Base-by-base conservation (phyloP, 31 red algal species). In the Asparagopsis taxiformis region DNA sequence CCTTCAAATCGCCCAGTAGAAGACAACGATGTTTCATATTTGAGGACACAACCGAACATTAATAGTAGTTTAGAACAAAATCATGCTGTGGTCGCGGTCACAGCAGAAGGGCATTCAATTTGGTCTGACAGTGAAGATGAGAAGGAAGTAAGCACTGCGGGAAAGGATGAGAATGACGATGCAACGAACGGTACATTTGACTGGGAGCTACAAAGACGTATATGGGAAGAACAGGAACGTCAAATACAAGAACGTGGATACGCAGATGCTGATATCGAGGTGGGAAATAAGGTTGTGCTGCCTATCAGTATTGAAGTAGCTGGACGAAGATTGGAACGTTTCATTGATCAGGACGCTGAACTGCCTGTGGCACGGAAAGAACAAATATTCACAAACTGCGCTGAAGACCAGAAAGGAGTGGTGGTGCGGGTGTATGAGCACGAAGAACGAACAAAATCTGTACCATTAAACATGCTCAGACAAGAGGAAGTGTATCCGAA, bases 341-440 rank as follows among this genome's bases (percentile, higher is more conserved):
- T 71, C 22, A 31, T 85, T 31, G 70, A 74, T 1, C 69, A 85
- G 31, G 81, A 85, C 52, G 60, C 70, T 0, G 53, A 85, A 22
- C 36, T 85, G 7, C 81, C 81, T 9, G 81, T 75, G 1, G 31
- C 46, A 16, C 32, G 37, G 52, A 75, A 74, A 25, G 81, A 75
- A 59, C 62, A 81, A 33, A 41, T 90, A 6, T 86, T 85, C 29
- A 93, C 89, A 9, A 93, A 93, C 59, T 83, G 78, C 57, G n/a
- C 63, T 2, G 74, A 79, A 31, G 82, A 93, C 24, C 89, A 93
- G 50, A 59, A 46, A 9, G 89, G 70, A 23, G 29, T 93, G 46
- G 38, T 65, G 9, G 30, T 93, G 7, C 71, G 89, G 2, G 2
- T 93, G n/a, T 85, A 62, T 41, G 89, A 93, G 37, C 75, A 79